phyloP scores from a whole-genome alignment of 352 stramenopile genomes.

The Phytophthora sojae region DNA sequence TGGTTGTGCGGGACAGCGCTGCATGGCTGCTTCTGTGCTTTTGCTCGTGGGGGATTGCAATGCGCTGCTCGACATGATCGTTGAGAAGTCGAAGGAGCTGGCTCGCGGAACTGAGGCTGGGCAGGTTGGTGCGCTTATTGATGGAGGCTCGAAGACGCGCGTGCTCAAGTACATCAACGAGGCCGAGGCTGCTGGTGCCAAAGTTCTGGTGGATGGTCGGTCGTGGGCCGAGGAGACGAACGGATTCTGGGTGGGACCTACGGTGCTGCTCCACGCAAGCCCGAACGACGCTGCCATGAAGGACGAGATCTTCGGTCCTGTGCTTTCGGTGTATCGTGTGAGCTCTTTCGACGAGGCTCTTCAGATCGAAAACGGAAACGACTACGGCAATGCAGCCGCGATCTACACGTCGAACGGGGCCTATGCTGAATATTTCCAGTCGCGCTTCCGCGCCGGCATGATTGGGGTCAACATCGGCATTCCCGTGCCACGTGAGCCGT shows the following conservation, averaged over 20 bases:
- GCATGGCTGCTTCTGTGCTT: conserved; percentile 97
- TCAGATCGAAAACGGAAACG: conserved; percentile 96
- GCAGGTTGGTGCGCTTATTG: conserved; percentile 96
- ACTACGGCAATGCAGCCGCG: conserved; percentile 97
- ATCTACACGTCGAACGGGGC: conserved; percentile 96
- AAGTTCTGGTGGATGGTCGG: conserved; percentile 95
- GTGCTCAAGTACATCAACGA: conserved; percentile 96
- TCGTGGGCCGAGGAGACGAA: conserved; percentile 67
- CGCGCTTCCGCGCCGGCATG: conserved; percentile 93
- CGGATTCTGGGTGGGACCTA: conserved; percentile 95
- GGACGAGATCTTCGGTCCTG: conserved; percentile 98
- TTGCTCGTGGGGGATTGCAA: conserved; percentile 88
- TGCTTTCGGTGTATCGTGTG: conserved; percentile 92
- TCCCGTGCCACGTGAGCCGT: conserved; percentile 94
- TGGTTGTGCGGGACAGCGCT: conserved; percentile 96
- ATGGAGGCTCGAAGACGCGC: conserved; percentile 88
- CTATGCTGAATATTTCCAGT: conserved; percentile 95
- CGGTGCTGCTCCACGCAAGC: conserved; percentile 93
- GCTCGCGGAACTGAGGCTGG: conserved; percentile 90
- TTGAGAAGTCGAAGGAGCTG: conserved; percentile 90
- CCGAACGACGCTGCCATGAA: conserved; percentile 88
- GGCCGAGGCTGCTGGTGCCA: conserved; percentile 79
- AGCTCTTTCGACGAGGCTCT: conserved; percentile 94
- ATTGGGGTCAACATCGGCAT: conserved; percentile 98
- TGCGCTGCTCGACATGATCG: conserved; percentile 86